Evolutionary conservation across 1,139 yeast species (phyloP).

Genomic region (Geotrichum citri-aurantii): DNA sequence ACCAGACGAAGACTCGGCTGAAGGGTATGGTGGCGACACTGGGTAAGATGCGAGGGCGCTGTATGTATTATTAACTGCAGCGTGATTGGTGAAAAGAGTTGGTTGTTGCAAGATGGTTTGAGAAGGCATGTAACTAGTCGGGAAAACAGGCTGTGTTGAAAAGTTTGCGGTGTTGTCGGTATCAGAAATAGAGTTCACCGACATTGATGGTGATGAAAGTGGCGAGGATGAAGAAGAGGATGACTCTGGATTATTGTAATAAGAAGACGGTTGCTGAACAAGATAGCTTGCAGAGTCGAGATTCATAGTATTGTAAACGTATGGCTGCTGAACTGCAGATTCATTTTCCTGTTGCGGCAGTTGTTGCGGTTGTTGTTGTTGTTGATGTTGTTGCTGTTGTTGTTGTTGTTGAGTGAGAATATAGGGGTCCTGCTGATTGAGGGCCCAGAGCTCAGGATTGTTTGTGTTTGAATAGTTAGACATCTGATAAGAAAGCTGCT

Average conservation of each 20-base stretch:
- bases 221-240: constrained; percentile 14
- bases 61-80: background rate
- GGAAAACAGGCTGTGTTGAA: constrained; percentile 1
- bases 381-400: background rate
- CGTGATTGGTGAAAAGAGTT: background rate
- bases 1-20: constrained; percentile 13
- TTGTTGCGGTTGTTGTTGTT: constrained; percentile 4
- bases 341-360: constrained; percentile 1
- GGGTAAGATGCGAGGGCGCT: constrained; percentile 9
- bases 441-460: constrained; percentile 12
- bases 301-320: background rate
- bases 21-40: constrained; percentile 18
- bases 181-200: constrained; percentile 12
- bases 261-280: constrained; percentile 2
- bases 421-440: constrained; percentile 6
- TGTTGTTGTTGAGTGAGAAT: constrained; percentile 2
- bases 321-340: background rate
- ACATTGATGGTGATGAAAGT: constrained; percentile 14
- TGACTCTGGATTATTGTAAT: background rate
- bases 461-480: background rate
- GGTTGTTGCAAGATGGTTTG: constrained; percentile 1
- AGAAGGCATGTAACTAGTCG: background rate
- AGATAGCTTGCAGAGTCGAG: constrained; percentile 1
- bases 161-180: constrained; percentile 11
- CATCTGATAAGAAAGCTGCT: background rate